Evolutionary conservation across 2,329 filamentous ascomycete species (phyloP).

Genomic region (Acrocalymma vagum): DNA sequence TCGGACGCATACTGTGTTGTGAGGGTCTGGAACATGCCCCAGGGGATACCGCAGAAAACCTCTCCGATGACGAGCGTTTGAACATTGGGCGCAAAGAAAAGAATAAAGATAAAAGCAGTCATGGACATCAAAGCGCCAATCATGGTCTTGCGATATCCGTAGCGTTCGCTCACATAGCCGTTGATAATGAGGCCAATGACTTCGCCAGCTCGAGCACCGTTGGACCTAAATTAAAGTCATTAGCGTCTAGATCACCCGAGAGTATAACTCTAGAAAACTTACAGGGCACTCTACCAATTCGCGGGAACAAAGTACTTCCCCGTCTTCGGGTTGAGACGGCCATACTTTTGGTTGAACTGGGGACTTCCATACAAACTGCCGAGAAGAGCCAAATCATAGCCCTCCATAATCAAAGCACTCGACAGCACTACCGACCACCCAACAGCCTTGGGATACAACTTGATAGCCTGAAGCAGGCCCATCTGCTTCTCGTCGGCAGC

Average conservation of each 20-base stretch:
- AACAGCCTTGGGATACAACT: constrained; percentile 84
- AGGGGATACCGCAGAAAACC: constrained; percentile 55
- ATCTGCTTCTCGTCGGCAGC: constrained; percentile 56
- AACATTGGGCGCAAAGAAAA: constrained; percentile 55
- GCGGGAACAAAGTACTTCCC: constrained; percentile 50
- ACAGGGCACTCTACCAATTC: constrained; percentile 54
- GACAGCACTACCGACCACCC: constrained; percentile 84
- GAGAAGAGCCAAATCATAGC: constrained; percentile 81
- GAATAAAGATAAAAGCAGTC: constrained; percentile 53
- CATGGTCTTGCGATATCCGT: constrained; percentile 55
- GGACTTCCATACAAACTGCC: constrained; percentile 73
- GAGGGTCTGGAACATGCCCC: constrained; percentile 56
- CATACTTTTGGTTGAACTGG: constrained; percentile 54
- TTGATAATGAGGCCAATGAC: constrained; percentile 55
- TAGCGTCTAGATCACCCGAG: neutral
- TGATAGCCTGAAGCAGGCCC: constrained; percentile 75
- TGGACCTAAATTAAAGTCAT: constrained; percentile 39
- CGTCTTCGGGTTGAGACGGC: constrained; percentile 42
- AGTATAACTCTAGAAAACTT: constrained; percentile 10
- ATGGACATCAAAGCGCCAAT: constrained; percentile 50
- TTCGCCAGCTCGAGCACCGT: constrained; percentile 54
- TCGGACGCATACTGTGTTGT: constrained; percentile 59
- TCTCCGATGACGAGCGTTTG: constrained; percentile 52
- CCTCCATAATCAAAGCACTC: constrained; percentile 88
- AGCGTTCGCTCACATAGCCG: constrained; percentile 52